phyloP scores from a whole-genome alignment of 805 yeast genomes.

The Hanseniaspora lachancei region DNA sequence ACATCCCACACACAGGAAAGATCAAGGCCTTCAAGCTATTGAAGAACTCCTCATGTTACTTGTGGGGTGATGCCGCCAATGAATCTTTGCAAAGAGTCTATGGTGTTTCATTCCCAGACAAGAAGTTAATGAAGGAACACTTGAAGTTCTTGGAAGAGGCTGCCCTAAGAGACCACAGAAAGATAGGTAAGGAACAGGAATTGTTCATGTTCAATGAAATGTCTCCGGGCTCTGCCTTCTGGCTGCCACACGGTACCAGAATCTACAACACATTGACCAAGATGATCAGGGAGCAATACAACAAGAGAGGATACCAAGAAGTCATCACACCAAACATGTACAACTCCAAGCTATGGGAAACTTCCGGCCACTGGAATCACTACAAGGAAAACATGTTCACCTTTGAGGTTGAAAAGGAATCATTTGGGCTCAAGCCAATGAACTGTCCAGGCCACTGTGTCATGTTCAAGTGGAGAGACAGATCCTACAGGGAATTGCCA shows the following conservation, averaged over 20 bases:
- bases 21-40: conserved; percentile 86
- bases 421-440: conserved; percentile 89
- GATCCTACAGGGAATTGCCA: conserved; percentile 93
- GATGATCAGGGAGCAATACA: conserved; percentile 69
- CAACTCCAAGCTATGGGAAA: conserved; percentile 94
- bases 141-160: conserved; percentile 92
- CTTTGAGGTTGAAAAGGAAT: conserved; percentile 92
- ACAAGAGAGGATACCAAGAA: conserved; percentile 91
- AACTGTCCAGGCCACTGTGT: conserved; percentile 88
- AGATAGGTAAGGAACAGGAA: conserved; percentile 92
- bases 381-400: conserved; percentile 96
- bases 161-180: conserved; percentile 89
- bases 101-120: conserved; percentile 98
- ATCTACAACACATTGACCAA: conserved; percentile 81
- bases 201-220: conserved; percentile 87
- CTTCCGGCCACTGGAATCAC: conserved; percentile 97
- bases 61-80: conserved; percentile 81
- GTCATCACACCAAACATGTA: conserved; percentile 98
- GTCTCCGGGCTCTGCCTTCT: conserved; percentile 96
- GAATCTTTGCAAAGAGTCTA: conserved; percentile 95
- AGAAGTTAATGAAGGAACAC: conserved; percentile 89
- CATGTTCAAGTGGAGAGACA: conserved; percentile 79
- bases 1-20: conserved; percentile 92
- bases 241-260: conserved; percentile 98
- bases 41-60: conserved; percentile 92